A percentile compares a stretch with the other conserved stretches of the same genome.
phyloP scores from a whole-genome alignment of 306 rosid genomes.

The Begonia peltatifolia region DNA sequence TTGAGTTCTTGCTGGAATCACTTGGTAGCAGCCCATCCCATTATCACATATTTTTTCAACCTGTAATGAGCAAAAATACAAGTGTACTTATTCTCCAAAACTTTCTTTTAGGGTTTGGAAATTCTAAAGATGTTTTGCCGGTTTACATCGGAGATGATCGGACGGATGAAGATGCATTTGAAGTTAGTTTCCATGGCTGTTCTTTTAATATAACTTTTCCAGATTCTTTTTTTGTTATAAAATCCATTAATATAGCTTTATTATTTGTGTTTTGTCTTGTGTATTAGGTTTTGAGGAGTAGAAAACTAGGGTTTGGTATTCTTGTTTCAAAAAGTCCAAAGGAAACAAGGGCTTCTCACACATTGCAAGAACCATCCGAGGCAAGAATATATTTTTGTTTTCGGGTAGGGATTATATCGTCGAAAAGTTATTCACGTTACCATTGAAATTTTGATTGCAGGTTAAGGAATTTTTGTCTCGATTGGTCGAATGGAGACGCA shows the following conservation, averaged over 20 bases:
- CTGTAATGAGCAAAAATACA: too few species aligned
- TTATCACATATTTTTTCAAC: too few species aligned
- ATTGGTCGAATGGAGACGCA: conserved; percentile 58
- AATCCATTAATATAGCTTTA: background rate
- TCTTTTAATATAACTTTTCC: background rate
- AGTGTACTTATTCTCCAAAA: too few species aligned
- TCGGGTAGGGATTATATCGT: too few species aligned
- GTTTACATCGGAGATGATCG: conserved; percentile 89
- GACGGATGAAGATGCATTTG: conserved; percentile 90
- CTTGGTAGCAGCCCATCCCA: conserved; percentile 27
- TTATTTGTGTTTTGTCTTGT: background rate
- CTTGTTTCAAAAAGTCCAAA: conserved; percentile 72
- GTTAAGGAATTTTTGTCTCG: conserved; percentile 71
- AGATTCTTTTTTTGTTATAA: background rate
- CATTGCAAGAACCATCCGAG: conserved; percentile 85
- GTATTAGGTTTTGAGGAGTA: conserved; percentile 45
- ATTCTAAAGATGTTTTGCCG: conserved; percentile 61
- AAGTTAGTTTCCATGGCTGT: conserved; percentile 22
- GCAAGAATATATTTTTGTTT: conserved; percentile 9
- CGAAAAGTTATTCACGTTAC: background rate
- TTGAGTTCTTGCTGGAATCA: conserved; percentile 67
- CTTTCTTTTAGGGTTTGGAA: conserved; percentile 38
- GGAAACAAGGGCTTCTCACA: conserved; percentile 72
- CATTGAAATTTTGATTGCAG: conserved; percentile 16
- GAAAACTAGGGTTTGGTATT: conserved; percentile 80